phyloP scores from a whole-genome alignment of 108 stramenopile genomes.

The Parmales sp. region DNA sequence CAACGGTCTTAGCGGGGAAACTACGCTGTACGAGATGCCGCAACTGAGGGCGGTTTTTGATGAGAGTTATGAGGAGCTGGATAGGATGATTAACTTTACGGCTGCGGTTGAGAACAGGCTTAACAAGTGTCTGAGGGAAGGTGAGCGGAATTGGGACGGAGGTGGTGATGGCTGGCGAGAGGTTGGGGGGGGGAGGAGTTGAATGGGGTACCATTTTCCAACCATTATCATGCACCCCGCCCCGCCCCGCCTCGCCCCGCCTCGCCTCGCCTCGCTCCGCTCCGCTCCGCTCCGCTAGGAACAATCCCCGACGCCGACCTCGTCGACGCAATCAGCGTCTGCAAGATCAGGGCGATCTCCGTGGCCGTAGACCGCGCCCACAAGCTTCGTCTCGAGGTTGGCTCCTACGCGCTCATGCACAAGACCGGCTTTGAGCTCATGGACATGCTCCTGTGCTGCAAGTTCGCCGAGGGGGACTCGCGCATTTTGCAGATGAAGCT shows the following conservation, averaged over 20 bases:
- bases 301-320: conserved; percentile 19
- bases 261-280: too few relatives aligned
- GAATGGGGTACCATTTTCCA: too few relatives aligned
- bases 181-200: too few relatives aligned
- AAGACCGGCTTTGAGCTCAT: conserved; percentile 20
- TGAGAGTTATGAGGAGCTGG: conserved; percentile 14
- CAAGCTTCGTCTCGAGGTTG: conserved; percentile 19
- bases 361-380: conserved; percentile 10
- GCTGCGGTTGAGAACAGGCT: conserved; percentile 8
- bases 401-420: conserved; percentile 21
- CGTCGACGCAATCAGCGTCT: conserved; percentile 21
- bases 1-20: conserved; percentile 10
- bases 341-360: conserved; percentile 17
- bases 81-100: neutral
- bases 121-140: conserved; percentile 1
- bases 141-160: too few relatives aligned
- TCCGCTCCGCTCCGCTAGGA: too few relatives aligned
- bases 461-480: conserved; percentile 24
- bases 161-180: too few relatives aligned
- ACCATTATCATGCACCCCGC: too few relatives aligned
- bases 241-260: too few relatives aligned
- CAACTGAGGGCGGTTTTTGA: conserved; percentile 13
- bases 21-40: conserved; percentile 13
- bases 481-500: conserved; percentile 25
- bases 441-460: conserved; percentile 23